Evolutionary conservation across 768 basidiomycete species (phyloP).

Genomic region (Zangia roseola): DNA sequence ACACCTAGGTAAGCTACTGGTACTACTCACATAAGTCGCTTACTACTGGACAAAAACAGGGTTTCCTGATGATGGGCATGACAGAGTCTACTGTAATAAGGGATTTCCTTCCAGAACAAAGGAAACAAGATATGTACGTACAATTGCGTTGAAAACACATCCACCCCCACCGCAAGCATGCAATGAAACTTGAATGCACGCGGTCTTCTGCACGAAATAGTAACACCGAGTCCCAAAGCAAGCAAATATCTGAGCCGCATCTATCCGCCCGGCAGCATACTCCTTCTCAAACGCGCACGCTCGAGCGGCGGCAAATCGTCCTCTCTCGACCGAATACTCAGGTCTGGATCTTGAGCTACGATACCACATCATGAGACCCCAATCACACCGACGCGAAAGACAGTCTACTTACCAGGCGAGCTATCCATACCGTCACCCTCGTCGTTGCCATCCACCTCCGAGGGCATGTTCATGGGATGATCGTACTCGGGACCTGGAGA

Average conservation of each 20-base stretch:
- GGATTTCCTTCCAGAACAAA: too few species aligned
- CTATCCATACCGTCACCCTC: slow-evolving; percentile 25
- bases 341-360: slow-evolving; percentile 26
- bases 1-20: too few species aligned
- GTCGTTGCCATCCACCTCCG: slow-evolving; percentile 28
- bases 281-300: slow-evolving; percentile 56
- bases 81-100: too few species aligned
- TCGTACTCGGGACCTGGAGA: slow-evolving; percentile 19
- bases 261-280: slow-evolving; percentile 34
- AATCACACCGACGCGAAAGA: neutral
- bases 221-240: neutral
- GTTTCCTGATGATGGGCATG: too few species aligned
- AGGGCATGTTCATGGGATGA: slow-evolving; percentile 17
- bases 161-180: too few species aligned
- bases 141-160: too few species aligned
- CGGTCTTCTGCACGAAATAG: too few species aligned
- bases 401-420: slow-evolving; percentile 22
- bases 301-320: slow-evolving; percentile 69
- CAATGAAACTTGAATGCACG: too few species aligned
- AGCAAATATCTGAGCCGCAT: slow-evolving; percentile 14
- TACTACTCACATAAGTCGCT: too few species aligned
- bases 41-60: too few species aligned
- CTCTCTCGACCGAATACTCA: slow-evolving; percentile 34
- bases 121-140: too few species aligned
- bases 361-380: slow-evolving; percentile 3